Evolutionary conservation across 768 basidiomycete species (phyloP).

Genomic region (Agaricus subrufescens): DNA sequence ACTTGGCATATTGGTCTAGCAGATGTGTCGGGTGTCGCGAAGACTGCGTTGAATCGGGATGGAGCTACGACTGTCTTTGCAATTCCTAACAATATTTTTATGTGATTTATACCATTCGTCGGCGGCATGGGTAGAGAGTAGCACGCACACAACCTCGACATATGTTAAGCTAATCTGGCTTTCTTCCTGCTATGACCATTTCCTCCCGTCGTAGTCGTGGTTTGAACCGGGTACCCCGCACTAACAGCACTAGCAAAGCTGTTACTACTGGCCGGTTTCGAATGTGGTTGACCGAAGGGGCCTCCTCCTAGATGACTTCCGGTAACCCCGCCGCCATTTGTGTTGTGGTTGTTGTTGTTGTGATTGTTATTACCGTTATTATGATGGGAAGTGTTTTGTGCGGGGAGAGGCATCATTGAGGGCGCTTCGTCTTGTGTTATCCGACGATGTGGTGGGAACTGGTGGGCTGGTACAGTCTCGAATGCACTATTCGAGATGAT

Average conservation of each 20-base stretch:
- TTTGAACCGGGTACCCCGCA: conserved; percentile 32
- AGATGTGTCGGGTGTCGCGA: neutral
- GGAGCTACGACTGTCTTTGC: conserved; percentile 28
- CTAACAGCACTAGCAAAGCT: conserved; percentile 65
- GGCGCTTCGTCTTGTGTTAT: conserved; percentile 93
- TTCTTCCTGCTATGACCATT: conserved; percentile 50
- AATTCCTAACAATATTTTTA: neutral
- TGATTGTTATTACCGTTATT: too few species aligned
- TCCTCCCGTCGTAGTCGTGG: conserved; percentile 29
- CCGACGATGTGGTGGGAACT: conserved; percentile 80
- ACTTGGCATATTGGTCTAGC: neutral
- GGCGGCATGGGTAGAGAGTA: too few species aligned
- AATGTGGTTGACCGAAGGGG: conserved; percentile 48
- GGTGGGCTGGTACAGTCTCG: conserved; percentile 52
- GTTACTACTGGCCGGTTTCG: conserved; percentile 54
- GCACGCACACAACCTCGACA: too few species aligned
- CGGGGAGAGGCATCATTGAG: conserved; percentile 71
- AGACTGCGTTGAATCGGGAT: conserved; percentile 12
- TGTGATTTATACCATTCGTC: neutral
- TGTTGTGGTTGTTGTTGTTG: too few species aligned
- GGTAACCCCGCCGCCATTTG: conserved; percentile 14
- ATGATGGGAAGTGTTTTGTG: conserved; percentile 38
- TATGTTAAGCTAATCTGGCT: conserved; percentile 41
- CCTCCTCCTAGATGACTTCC: conserved; percentile 24
- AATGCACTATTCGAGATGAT: conserved; percentile 55